Evolutionary conservation across 768 basidiomycete genomes (phyloP).

Genomic region (Boletus fagicola): DNA sequence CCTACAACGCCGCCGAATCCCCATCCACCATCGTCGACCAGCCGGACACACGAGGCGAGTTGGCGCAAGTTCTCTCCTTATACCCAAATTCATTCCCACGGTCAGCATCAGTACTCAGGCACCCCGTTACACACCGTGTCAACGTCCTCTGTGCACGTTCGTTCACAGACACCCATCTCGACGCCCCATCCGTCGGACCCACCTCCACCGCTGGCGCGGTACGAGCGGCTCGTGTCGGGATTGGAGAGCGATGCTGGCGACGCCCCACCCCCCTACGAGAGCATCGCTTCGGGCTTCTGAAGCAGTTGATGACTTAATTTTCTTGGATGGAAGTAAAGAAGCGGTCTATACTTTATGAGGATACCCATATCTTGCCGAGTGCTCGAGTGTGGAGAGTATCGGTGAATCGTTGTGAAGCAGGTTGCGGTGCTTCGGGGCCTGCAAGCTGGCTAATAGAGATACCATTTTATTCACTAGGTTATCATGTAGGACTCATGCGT

Average conservation of each 20-base stretch:
- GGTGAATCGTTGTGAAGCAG: neutral
- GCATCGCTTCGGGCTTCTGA: conserved; percentile 12
- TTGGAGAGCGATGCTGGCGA: conserved; percentile 82
- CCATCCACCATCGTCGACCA: neutral
- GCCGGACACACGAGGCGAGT: neutral
- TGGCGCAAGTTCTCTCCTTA: neutral
- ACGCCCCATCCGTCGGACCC: conserved; percentile 16
- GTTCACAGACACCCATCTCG: neutral
- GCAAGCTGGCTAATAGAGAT: neutral
- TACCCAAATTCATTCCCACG: neutral
- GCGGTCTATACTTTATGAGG: neutral
- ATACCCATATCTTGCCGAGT: too few relatives aligned
- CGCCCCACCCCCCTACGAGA: conserved; percentile 62
- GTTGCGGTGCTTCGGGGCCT: neutral
- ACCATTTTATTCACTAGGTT: neutral
- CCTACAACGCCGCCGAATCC: neutral
- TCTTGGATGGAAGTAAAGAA: neutral
- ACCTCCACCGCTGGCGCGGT: conserved; percentile 42
- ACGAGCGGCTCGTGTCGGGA: conserved; percentile 84
- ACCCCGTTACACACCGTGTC: neutral
- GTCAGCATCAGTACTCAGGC: neutral
- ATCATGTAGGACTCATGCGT: neutral
- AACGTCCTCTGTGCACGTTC: neutral
- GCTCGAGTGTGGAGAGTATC: neutral
- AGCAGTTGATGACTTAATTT: neutral